Conservation (phyloP, 1,139 yeast genomes). For the Yamadazyma buinensis region DNA sequence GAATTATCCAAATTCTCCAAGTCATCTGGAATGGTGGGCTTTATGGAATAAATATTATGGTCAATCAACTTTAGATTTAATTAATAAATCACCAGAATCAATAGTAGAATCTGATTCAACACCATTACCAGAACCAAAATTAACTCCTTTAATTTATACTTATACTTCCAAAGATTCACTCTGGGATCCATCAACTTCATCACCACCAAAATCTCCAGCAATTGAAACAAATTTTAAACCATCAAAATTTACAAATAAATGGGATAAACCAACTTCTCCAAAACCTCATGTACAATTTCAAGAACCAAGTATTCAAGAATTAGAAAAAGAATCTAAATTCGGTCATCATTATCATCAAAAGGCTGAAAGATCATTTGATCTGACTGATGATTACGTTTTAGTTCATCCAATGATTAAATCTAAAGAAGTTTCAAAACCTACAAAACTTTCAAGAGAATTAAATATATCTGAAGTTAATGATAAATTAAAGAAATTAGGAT, state of each 20-base stretch:
- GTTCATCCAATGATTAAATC: slow-evolving; percentile 18
- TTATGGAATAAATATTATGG: slow-evolving; percentile 35
- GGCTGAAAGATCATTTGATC: slow-evolving; percentile 34
- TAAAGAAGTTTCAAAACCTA: slow-evolving; percentile 1
- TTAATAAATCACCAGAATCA: slow-evolving; percentile 8
- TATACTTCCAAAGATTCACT: slow-evolving; percentile 23
- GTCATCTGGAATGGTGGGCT: slow-evolving; percentile 44
- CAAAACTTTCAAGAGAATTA: slow-evolving; percentile 7
- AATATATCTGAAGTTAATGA: slow-evolving; percentile 10
- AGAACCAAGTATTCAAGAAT: slow-evolving; percentile 1
- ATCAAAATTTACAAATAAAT: slow-evolving; percentile 11
- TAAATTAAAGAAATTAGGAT: slow-evolving; percentile 12
- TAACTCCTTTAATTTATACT: slow-evolving; percentile 7
- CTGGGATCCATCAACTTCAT: slow-evolving; percentile 39
- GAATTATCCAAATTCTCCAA: slow-evolving; percentile 29
- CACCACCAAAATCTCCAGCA: slow-evolving; percentile 25
- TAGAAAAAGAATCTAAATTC: slow-evolving; percentile 12
- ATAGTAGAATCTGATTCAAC: not conserved
- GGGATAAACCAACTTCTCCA: slow-evolving; percentile 14
- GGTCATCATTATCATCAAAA: slow-evolving; percentile 17
- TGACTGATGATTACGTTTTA: slow-evolving; percentile 25
- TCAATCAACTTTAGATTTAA: slow-evolving; percentile 6
- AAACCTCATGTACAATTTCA: slow-evolving; percentile 2
- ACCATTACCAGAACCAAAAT: slow-evolving; percentile 4
- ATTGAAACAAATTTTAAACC: slow-evolving; percentile 1